Evolutionary conservation across 495 filamentous ascomycete species (phyloP), one percentile per base, ranked within the genome.

Genomic region (Aspergillus olivimuriae): DNA sequence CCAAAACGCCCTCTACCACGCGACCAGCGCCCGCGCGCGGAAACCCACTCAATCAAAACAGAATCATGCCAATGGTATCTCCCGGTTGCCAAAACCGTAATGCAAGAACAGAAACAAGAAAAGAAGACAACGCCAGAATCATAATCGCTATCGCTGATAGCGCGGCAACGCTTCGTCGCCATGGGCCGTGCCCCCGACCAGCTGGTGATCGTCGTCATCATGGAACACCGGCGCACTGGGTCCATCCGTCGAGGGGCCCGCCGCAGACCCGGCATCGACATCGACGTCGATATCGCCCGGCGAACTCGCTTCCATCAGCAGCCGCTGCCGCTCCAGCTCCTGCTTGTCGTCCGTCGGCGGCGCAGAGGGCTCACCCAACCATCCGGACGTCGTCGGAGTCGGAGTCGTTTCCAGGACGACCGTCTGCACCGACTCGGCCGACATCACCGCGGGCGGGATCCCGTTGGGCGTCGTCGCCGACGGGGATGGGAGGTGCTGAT

Each of bases 261-360:
- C 16, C 2, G 35, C 4, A 22, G 11, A 19, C n/a, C n/a, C n/a
- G n/a, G n/a, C n/a, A 1, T 79, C 71, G 17, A 68, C 68, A 67
- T 18, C 72, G 63, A 11, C 71, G 58, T 8, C 42, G 12, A 50
- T 44, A 15, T 60, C 62, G 8, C 54, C 50, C 17, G 89, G 89
- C 2, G 84, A 77, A 55, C 84, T 90, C 0, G 80, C 79, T 52
- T 88, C 81, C 46, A 75, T 73, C 36, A 90, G 66, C 4, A 95
- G 62, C 43, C 87, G 74, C 36, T 74, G 80, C 4, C 86, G 77
- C 55, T 95, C 87, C 16, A 88, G 71, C 53, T 95, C 91, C 52
- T 84, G 81, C 58, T 95, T 95, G 56, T 95, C 90, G 17, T 89
- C 86, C 5, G 6, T 28, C 6, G 24, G 6, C 24, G 11, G 24